Evolutionary conservation across 345 rosid species (phyloP), one percentile per base, ranked within the genome.

Genomic region (Eutrema yunnanense): DNA sequence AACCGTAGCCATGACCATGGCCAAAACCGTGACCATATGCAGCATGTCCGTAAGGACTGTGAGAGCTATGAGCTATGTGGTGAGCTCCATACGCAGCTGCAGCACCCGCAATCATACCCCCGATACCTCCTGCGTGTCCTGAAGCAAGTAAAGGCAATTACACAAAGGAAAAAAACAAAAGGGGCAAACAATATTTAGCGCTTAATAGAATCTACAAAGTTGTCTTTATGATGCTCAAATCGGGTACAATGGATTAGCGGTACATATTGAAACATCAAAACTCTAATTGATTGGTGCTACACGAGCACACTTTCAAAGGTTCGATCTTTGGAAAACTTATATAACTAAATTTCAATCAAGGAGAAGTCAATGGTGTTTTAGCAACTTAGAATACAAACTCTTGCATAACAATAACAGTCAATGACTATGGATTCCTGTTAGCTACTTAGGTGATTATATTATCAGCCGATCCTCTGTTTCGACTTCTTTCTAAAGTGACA

Each of bases 31-130:
- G 76, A 29, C 81, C 86, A 50, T 79, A 69, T 8, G 69, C 74
- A 19, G 67, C 80, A 4, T 77, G 80, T 36, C 77, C 82, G 4
- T 59, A 67, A 50, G 71, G 78, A 8, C 37, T 32, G 22, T 79
- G 83, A 26, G 78, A 8, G 33, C 89, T 86, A n/a, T 86, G 89
- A 19, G 82, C 5, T 50, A 84, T 0, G 51, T 87, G 84, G 42
- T 82, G 83, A 32, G 88, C 89, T 62, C 97, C 97, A 73, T 69
- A 75, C 48, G 98, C 98, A 1, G 94, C 97, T 3, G 97, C 97
- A 8, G 97, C 98, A 19, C 96, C 98, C 7, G 96, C 97, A 63
- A 90, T 9, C 83, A 93, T n/a, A 52, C 86, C 85, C 7, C 94
- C 98, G 5, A 90, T 34, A 22, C 92, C 94, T n/a, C 80, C 76